These are phyloP conservation scores for Saprolegnia parasitica DNA, from an alignment of 352 stramenopile species.

Conservation along the genomic window DNA sequence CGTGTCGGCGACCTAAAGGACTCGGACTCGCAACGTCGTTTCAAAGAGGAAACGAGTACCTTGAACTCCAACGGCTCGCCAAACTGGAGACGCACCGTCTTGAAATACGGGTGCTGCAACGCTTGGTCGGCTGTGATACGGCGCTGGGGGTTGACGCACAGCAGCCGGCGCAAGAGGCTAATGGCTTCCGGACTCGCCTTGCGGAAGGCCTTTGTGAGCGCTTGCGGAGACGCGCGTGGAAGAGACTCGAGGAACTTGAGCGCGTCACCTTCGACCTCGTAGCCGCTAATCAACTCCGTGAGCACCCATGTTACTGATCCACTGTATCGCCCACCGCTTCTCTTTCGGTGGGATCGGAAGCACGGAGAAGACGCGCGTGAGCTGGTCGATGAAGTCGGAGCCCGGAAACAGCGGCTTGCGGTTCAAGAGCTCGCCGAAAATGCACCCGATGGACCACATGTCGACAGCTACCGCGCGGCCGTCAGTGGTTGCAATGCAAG, in stretches of 20 bases:
- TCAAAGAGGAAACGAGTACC: neutral
- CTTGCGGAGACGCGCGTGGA: conserved; percentile 60
- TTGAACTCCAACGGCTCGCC: conserved; percentile 63
- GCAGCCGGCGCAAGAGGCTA: conserved; percentile 52
- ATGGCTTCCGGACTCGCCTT: conserved; percentile 62
- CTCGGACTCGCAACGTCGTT: neutral
- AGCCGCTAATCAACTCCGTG: conserved; percentile 33
- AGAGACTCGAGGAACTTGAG: conserved; percentile 73
- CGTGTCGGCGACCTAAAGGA: conserved; percentile 40
- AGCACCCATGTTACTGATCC: neutral
- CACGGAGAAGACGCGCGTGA: conserved; percentile 69
- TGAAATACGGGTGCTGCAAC: conserved; percentile 90
- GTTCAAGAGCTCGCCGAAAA: conserved; percentile 91
- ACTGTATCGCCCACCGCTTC: conserved; percentile 36
- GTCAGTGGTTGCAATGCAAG: neutral
- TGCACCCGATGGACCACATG: conserved; percentile 88
- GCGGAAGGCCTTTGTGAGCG: conserved; percentile 63
- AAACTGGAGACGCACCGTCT: conserved; percentile 59
- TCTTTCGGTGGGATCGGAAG: conserved; percentile 60
- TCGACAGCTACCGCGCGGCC: conserved; percentile 41
- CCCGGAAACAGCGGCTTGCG: conserved; percentile 70
- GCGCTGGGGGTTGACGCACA: conserved; percentile 88
- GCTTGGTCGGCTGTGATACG: conserved; percentile 86
- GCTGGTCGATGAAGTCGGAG: conserved; percentile 75
- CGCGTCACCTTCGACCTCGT: conserved; percentile 66